Evolutionary conservation across 306 rosid species (phyloP).

Genomic region (Fagus crenata): DNA sequence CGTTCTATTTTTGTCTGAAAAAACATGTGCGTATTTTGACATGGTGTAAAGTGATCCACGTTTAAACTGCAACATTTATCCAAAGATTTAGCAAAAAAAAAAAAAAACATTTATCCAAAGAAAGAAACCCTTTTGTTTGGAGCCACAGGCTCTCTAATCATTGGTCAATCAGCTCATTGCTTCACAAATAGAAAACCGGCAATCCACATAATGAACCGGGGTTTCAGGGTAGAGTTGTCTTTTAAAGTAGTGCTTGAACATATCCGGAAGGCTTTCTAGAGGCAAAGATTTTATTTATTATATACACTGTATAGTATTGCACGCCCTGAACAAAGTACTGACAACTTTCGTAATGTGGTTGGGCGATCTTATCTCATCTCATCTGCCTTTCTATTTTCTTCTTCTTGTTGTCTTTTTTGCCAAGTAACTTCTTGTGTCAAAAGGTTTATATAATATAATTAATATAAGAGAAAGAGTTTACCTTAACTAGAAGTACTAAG

Average conservation of each 20-base stretch:
- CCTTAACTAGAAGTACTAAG: too few species aligned
- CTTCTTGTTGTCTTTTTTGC: rapidly evolving
- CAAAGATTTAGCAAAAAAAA: too few species aligned
- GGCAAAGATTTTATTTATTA: not conserved
- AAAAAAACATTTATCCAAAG: not conserved
- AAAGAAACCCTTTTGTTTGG: not conserved
- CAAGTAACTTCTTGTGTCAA: too few species aligned
- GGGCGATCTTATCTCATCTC: not conserved
- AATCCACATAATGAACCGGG: too few species aligned
- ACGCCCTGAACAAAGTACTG: constrained; percentile 17
- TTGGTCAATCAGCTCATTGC: constrained; percentile 1
- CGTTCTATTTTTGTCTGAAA: too few species aligned
- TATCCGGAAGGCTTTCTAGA: not conserved
- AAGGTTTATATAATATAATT: too few species aligned
- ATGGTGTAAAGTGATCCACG: not conserved
- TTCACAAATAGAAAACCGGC: not conserved
- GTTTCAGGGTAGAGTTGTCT: not conserved
- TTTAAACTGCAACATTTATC: not conserved
- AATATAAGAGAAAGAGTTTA: too few species aligned
- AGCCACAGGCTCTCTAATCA: constrained; percentile 3
- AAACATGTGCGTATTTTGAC: too few species aligned
- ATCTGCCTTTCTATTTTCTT: too few species aligned
- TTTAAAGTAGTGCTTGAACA: not conserved
- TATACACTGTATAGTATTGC: not conserved
- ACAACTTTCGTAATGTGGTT: not conserved